Percentiles rank a stretch among this genome's conserved stretches.
Conservation (phyloP, 1,284 basidiomycete species). For the Pascua guehoae region DNA sequence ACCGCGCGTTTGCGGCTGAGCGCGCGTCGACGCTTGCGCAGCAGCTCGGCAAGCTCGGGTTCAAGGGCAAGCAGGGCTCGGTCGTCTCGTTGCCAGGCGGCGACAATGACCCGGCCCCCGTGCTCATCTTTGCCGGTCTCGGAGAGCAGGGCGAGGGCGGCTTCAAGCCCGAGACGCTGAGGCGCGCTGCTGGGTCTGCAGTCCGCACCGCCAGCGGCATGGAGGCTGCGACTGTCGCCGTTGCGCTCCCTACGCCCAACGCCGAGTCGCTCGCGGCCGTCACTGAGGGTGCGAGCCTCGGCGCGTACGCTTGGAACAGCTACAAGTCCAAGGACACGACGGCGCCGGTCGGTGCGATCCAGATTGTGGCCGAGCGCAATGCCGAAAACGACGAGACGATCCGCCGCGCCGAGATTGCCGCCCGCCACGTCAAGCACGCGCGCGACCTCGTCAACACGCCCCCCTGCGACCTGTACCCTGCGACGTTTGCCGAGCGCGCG, state of each 20-base stretch:
- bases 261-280: constrained; percentile 12
- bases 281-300: constrained; percentile 16
- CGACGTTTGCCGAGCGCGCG: constrained; percentile 10
- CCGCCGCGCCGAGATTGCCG: constrained; percentile 9
- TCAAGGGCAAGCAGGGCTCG: constrained; percentile 6
- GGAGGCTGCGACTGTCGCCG: constrained; percentile 8
- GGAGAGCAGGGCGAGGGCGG: constrained; percentile 7
- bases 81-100: constrained; percentile 5
- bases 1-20: not conserved
- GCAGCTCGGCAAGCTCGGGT: constrained; percentile 15
- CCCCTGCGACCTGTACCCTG: constrained; percentile 13
- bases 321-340: constrained; percentile 18
- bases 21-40: not conserved
- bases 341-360: constrained; percentile 5
- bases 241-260: constrained; percentile 6
- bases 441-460: constrained; percentile 17
- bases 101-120: constrained; percentile 6
- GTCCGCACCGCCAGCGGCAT: constrained; percentile 8
- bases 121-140: constrained; percentile 14
- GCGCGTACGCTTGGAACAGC: constrained; percentile 17
- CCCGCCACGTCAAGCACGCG: constrained; percentile 14
- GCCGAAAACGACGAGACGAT: constrained; percentile 4
- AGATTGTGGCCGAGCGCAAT: constrained; percentile 6
- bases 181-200: constrained; percentile 10
- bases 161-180: constrained; percentile 13